Conservation (phyloP, 164 flowering plant species). For the Cinnamomum micranthum region DNA sequence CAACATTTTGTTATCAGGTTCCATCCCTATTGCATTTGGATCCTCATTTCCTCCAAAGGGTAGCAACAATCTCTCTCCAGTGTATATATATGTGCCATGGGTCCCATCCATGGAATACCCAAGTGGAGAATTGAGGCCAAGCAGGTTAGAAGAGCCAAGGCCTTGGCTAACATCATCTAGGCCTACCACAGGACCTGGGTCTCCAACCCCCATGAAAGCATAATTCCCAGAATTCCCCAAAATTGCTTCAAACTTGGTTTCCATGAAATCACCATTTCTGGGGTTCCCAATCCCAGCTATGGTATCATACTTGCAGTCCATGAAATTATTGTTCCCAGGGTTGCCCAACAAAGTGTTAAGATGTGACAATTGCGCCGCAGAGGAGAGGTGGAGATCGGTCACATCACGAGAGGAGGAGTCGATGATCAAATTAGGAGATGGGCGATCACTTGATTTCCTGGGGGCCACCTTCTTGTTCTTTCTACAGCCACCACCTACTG, state of each 20-base stretch:
- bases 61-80: conserved; percentile 4
- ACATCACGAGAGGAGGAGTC: conserved; percentile 11
- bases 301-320: conserved; percentile 10
- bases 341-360: conserved; percentile 22
- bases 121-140: conserved; percentile 20
- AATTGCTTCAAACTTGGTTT: conserved; percentile 12
- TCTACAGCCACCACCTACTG: conserved; percentile 80
- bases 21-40: conserved; percentile 3
- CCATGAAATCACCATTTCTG: conserved; percentile 35
- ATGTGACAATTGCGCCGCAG: conserved; percentile 39
- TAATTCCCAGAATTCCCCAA: conserved; percentile 32
- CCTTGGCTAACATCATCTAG: conserved; percentile 24
- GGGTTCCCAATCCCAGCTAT: conserved; percentile 33
- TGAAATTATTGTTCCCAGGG: conserved; percentile 18
- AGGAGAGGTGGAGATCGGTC: conserved; percentile 53
- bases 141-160: conserved; percentile 19
- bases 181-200: conserved; percentile 4
- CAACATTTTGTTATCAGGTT: conserved; percentile 37
- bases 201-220: conserved; percentile 40
- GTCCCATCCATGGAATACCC: conserved; percentile 9
- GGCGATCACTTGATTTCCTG: conserved; percentile 29
- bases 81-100: neutral
- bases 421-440: conserved; percentile 15
- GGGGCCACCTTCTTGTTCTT: conserved; percentile 51
- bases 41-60: conserved; percentile 7